phyloP scores from a whole-genome alignment of 176 grass and related monocot genomes.

The Puccinellia tenuiflora region DNA sequence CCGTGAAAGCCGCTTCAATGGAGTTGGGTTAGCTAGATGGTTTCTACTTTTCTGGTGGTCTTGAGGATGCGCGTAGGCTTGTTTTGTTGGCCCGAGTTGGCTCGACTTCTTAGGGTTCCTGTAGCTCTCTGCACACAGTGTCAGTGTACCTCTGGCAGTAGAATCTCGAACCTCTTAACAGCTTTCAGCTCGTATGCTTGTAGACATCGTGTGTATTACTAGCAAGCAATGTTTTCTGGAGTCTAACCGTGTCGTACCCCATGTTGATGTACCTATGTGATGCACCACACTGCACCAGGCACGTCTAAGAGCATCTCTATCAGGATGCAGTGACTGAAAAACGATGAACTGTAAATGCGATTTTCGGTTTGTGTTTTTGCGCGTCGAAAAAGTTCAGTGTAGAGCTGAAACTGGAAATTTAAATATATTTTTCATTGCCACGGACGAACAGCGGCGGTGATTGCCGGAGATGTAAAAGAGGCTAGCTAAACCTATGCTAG shows the following conservation, averaged over 20 bases:
- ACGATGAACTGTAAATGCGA: too few species aligned
- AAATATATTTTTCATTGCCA: too few species aligned
- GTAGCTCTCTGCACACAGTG: neutral
- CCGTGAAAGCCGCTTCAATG: conserved; percentile 11
- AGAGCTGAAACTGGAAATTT: too few species aligned
- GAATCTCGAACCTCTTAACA: neutral
- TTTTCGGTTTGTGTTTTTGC: too few species aligned
- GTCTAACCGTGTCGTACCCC: neutral
- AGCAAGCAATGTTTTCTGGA: neutral
- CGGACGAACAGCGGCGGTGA: too few species aligned
- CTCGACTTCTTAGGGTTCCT: conserved; percentile 9
- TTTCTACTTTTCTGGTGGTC: neutral
- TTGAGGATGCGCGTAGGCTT: neutral
- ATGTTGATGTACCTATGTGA: neutral
- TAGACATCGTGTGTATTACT: conserved; percentile 10
- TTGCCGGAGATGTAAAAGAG: too few species aligned
- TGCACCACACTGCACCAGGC: neutral
- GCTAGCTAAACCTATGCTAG: too few species aligned
- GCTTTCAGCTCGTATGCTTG: neutral
- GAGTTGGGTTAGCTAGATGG: conserved; percentile 23
- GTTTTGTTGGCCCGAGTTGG: conserved; percentile 24
- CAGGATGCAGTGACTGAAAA: too few species aligned
- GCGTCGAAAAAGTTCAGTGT: too few species aligned
- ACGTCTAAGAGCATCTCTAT: too few species aligned
- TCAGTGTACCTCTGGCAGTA: neutral